phyloP scores from a whole-genome alignment of 2,329 filamentous ascomycete genomes.

The Pseudogymnoascus sp. region DNA sequence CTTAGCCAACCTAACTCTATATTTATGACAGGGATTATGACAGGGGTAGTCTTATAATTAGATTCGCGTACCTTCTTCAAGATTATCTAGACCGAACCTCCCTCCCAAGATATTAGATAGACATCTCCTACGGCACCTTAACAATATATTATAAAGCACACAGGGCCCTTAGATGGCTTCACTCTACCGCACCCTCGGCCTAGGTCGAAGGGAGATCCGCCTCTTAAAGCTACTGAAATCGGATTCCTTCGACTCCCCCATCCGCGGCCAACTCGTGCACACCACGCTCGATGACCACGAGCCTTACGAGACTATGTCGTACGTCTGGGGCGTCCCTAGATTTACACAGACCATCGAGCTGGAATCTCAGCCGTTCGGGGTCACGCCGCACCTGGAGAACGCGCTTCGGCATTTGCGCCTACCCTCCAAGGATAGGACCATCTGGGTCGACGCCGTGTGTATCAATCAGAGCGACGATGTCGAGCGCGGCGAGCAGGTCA shows the following conservation, averaged over 20 bases:
- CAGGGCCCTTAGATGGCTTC: neutral
- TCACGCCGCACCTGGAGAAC: conserved; percentile 2
- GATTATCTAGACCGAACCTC: neutral
- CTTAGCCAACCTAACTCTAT: neutral
- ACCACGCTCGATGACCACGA: neutral
- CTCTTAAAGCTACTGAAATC: neutral
- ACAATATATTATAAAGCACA: neutral
- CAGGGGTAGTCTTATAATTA: neutral
- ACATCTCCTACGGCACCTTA: neutral
- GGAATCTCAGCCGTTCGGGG: neutral
- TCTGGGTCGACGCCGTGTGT: conserved; percentile 12
- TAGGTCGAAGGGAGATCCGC: neutral
- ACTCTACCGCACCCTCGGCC: neutral
- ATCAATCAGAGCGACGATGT: conserved; percentile 12
- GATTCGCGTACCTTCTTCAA: neutral
- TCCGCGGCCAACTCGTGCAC: neutral
- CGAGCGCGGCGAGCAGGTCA: conserved; percentile 12
- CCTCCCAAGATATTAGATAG: neutral
- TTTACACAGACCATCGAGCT: conserved; percentile 8
- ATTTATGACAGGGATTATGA: neutral
- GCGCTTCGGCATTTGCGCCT: neutral
- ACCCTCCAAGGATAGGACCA: neutral
- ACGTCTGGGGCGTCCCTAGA: conserved; percentile 27
- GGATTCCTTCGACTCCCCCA: neutral
- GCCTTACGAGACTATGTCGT: conserved; percentile 27